Conservation (phyloP, 176 grass and related monocot genomes). For the Carex pumila region DNA sequence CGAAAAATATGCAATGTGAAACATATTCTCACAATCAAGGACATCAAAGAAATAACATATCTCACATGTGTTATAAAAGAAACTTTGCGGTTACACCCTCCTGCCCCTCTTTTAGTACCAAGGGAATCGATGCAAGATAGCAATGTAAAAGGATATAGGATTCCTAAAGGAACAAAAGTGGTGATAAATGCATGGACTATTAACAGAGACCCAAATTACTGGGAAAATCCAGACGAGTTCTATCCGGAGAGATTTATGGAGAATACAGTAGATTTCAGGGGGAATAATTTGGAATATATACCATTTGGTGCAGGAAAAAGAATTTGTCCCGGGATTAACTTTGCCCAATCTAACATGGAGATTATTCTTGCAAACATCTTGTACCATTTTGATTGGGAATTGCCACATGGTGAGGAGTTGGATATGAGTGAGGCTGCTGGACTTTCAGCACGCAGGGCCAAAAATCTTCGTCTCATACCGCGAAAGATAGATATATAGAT, state of each 20-base stretch:
- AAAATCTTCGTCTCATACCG: conserved; percentile 17
- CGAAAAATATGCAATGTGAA: background rate
- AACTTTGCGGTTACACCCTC: conserved; percentile 27
- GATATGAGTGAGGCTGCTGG: conserved; percentile 21
- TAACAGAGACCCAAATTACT: conserved; percentile 17
- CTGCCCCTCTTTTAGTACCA: conserved; percentile 23
- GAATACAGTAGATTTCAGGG: background rate
- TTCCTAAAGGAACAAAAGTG: conserved; percentile 22
- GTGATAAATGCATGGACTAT: conserved; percentile 32
- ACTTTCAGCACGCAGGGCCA: conserved; percentile 9
- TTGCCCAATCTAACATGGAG: conserved; percentile 23
- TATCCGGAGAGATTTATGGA: conserved; percentile 25
- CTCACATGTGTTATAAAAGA: conserved; percentile 30
- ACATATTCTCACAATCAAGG: conserved; percentile 3
- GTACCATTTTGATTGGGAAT: conserved; percentile 32
- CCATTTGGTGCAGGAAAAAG: conserved; percentile 25
- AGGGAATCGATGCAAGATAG: conserved; percentile 24
- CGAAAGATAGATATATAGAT: background rate
- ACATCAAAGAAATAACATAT: conserved; percentile 17
- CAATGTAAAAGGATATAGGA: conserved; percentile 10
- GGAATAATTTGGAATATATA: conserved; percentile 13
- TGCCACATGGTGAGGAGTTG: conserved; percentile 15
- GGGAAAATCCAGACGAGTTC: conserved; percentile 22
- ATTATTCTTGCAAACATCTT: conserved; percentile 19
- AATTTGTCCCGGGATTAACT: conserved; percentile 26